Evolutionary conservation across 2,329 filamentous ascomycete genomes (phyloP).

Genomic region (Epichloe hybrida): DNA sequence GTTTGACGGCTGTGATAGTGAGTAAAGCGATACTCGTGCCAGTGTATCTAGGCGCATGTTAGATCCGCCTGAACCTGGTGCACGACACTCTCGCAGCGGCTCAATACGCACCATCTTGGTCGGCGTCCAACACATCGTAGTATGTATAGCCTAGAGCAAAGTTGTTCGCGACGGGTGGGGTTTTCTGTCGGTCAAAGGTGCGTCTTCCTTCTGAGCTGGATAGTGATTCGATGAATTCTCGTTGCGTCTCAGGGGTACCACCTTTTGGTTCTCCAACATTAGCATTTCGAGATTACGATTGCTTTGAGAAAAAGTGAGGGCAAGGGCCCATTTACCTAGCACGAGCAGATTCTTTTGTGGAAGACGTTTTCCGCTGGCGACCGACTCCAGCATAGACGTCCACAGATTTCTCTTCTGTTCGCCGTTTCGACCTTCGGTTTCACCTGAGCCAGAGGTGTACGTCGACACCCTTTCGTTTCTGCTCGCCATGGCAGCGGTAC

Average conservation of each 20-base stretch:
- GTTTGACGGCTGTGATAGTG: slow-evolving; percentile 72
- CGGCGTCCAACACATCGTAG: slow-evolving; percentile 83
- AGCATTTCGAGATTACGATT: neutral
- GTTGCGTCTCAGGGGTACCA: slow-evolving; percentile 69
- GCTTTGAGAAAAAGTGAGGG: neutral
- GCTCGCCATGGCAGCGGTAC: slow-evolving; percentile 28
- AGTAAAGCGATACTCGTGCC: slow-evolving; percentile 77
- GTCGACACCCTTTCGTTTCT: slow-evolving; percentile 44
- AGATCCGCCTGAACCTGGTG: slow-evolving; percentile 6
- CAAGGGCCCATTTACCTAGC: slow-evolving; percentile 41
- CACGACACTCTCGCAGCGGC: neutral
- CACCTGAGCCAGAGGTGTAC: slow-evolving; percentile 42
- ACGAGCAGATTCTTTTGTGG: slow-evolving; percentile 87
- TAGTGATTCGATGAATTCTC: slow-evolving; percentile 63
- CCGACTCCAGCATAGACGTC: slow-evolving; percentile 83
- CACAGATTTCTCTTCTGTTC: slow-evolving; percentile 82
- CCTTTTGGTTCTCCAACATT: slow-evolving; percentile 32
- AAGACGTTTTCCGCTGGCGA: slow-evolving; percentile 77
- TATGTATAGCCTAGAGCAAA: slow-evolving; percentile 93
- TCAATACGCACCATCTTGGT: slow-evolving; percentile 67
- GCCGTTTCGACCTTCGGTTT: slow-evolving; percentile 44
- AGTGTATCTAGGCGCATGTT: slow-evolving; percentile 56
- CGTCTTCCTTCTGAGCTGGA: slow-evolving; percentile 40
- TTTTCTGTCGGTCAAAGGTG: slow-evolving; percentile 43
- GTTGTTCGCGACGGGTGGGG: slow-evolving; percentile 74